Evolutionary conservation across 1,284 basidiomycete genomes (phyloP), one percentile per base, ranked within the genome.

Genomic region (Trichosporon faecale): DNA sequence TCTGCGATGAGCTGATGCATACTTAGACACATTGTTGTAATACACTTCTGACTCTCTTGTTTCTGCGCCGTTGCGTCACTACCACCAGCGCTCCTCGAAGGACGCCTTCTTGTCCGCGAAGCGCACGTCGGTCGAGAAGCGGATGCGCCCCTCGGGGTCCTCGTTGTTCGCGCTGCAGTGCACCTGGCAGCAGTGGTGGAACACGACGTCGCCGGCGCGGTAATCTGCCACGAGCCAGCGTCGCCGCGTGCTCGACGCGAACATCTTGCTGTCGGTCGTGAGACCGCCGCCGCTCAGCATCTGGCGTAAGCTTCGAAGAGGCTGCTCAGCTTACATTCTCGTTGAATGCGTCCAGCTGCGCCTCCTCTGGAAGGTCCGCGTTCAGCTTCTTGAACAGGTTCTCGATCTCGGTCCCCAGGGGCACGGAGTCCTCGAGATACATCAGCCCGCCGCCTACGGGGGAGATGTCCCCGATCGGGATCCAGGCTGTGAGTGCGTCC

Each of bases 391-490:
- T 67, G 52, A 77, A 78, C 23, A 71, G 64, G 21, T 67, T 23
- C 68, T 78, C 77, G 14, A 77, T 76, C 66, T 72, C 66, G n/a
- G 70, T n/a, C 9, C 75, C 77, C 21, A 77, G 46, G 0, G 37
- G 21, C 4, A 74, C 64, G 14, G 68, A 69, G 49, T 73, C 71
- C 44, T 78, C 75, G 49, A 78, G 74, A 27, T 78, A 78, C 69
- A 76, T 74, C 23, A 78, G 70, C 1, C 77, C 76, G 12, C 77
- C 77, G 35, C 68, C 66, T 3, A 70, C 64, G 18, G 73, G 73
- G 6, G 72, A 68, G 44, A 74, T 68, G 64, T 76, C 75, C 2
- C 77, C 77, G 49, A 78, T 70, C 3, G 77, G 77, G 18, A 78
- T 70, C 77, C 77, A 78, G 0, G 73, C 77, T 3, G 77, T 78